These are phyloP conservation scores for Filosporella fistucella DNA, from an alignment of 495 filamentous ascomycete species.

Conservation along the genomic window DNA sequence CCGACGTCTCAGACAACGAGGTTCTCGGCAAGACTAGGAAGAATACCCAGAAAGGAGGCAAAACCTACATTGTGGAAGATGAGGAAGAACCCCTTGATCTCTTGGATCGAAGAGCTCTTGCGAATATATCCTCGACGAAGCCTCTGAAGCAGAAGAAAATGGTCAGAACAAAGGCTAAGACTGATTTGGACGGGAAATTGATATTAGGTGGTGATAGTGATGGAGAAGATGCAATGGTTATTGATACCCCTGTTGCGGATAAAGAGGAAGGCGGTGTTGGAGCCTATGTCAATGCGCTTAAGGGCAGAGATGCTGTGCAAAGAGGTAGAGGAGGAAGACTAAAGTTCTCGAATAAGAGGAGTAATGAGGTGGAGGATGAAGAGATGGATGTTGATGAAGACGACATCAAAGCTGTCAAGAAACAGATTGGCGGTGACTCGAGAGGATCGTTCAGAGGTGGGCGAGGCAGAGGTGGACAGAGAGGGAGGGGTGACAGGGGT, in stretches of 20 bases:
- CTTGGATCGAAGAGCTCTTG: constrained; percentile 80
- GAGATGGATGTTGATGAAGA: constrained; percentile 70
- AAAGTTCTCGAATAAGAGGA: constrained; percentile 74
- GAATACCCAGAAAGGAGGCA: constrained; percentile 47
- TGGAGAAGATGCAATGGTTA: constrained; percentile 51
- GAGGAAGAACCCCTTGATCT: constrained; percentile 93
- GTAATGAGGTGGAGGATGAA: constrained; percentile 52
- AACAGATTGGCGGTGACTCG: constrained; percentile 28
- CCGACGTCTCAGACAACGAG: constrained; percentile 57
- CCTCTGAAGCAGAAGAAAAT: constrained; percentile 59
- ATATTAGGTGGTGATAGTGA: constrained; percentile 57
- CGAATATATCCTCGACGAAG: constrained; percentile 88
- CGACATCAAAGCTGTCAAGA: constrained; percentile 43
- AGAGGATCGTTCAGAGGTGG: constrained; percentile 24
- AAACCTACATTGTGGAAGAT: constrained; percentile 85
- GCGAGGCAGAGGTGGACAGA: constrained; percentile 31
- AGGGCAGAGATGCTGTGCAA: constrained; percentile 74
- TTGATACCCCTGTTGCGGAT: constrained; percentile 43
- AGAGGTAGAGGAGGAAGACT: constrained; percentile 80
- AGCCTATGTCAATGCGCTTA: constrained; percentile 88
- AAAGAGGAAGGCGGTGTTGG: constrained; percentile 64
- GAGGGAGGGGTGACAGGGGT: constrained; percentile 3
- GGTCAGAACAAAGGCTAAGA: constrained; percentile 60
- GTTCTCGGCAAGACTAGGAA: constrained; percentile 47
- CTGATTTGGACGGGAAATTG: constrained; percentile 83